These are phyloP conservation scores for Tylopilus rubrobrunneus DNA, from an alignment of 768 basidiomycete genomes.

Conservation along the genomic window DNA sequence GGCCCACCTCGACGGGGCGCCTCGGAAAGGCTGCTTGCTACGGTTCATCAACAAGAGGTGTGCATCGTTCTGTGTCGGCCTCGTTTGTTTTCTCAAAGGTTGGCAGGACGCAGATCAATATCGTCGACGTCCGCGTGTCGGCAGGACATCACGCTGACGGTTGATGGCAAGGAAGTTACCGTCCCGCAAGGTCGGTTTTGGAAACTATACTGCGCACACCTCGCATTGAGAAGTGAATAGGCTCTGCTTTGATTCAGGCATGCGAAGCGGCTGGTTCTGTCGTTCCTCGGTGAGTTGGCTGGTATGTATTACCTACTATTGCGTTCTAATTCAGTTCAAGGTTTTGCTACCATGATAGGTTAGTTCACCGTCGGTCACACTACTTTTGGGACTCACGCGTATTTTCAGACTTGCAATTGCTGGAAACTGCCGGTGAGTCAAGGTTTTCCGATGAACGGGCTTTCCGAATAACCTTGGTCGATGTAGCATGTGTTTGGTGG, in stretches of 20 bases:
- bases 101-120: conserved; percentile 55
- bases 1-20: conserved; percentile 63
- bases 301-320: not conserved
- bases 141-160: conserved; percentile 86
- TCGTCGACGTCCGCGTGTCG: conserved; percentile 61
- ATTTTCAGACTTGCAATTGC: conserved; percentile 83
- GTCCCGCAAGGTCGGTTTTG: conserved; percentile 84
- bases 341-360: conserved; percentile 88
- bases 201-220: not conserved
- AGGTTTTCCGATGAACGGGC: conserved; percentile 1
- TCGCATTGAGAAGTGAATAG: conserved; percentile 36
- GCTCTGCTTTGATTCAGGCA: conserved; percentile 94
- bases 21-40: conserved; percentile 59
- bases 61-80: not conserved
- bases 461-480: conserved; percentile 3
- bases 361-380: conserved; percentile 9
- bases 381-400: conserved; percentile 1
- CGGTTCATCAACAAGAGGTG: conserved; percentile 36
- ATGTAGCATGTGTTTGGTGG: conserved; percentile 93
- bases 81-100: not conserved
- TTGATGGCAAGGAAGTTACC: conserved; percentile 96
- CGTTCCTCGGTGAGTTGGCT: conserved; percentile 62
- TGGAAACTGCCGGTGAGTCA: conserved; percentile 87
- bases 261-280: conserved; percentile 85
- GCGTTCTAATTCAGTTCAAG: conserved; percentile 35